A percentile compares a stretch with the other conserved stretches of the same genome.
phyloP scores from a whole-genome alignment of 2,329 filamentous ascomycete genomes.

The Acarospora socialis region DNA sequence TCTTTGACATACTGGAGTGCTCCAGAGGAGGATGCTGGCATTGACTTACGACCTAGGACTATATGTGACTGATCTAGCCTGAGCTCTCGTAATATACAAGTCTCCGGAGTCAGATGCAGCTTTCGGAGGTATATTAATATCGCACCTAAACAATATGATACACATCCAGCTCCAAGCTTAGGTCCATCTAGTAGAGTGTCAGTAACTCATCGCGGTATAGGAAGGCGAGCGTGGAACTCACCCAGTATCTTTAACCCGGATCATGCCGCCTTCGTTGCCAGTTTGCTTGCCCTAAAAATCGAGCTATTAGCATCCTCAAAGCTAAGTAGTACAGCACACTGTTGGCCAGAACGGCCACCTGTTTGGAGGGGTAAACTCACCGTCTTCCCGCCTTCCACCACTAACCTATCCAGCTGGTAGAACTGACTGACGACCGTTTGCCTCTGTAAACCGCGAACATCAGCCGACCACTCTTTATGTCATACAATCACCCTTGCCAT shows the following conservation, averaged over 20 bases:
- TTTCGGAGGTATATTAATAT: too few relatives aligned
- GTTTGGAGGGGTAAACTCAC: conserved; percentile 34
- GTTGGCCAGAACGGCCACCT: conserved; percentile 9
- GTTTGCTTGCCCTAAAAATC: conserved; percentile 50
- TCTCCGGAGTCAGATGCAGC: too few relatives aligned
- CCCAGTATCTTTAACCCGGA: conserved; percentile 68
- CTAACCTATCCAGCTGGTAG: conserved; percentile 79
- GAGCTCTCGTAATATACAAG: too few relatives aligned
- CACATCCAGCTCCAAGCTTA: too few relatives aligned
- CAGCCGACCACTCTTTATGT: background rate
- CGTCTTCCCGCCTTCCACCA: conserved; percentile 76
- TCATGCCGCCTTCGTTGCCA: conserved; percentile 49
- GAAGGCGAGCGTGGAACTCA: too few relatives aligned
- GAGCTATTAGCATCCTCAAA: conserved; percentile 8
- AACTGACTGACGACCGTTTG: conserved; percentile 94
- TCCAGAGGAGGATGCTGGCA: too few relatives aligned
- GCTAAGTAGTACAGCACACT: conserved; percentile 16
- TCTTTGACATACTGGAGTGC: too few relatives aligned
- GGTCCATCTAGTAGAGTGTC: too few relatives aligned
- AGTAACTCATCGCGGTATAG: too few relatives aligned
- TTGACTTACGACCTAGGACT: too few relatives aligned
- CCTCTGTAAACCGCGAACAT: conserved; percentile 47
- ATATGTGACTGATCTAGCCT: too few relatives aligned
- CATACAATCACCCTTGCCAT: conserved; percentile 3
- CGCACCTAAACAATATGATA: too few relatives aligned